Conservation (phyloP, 768 basidiomycete species). For the Lanmaoa rubissima region DNA sequence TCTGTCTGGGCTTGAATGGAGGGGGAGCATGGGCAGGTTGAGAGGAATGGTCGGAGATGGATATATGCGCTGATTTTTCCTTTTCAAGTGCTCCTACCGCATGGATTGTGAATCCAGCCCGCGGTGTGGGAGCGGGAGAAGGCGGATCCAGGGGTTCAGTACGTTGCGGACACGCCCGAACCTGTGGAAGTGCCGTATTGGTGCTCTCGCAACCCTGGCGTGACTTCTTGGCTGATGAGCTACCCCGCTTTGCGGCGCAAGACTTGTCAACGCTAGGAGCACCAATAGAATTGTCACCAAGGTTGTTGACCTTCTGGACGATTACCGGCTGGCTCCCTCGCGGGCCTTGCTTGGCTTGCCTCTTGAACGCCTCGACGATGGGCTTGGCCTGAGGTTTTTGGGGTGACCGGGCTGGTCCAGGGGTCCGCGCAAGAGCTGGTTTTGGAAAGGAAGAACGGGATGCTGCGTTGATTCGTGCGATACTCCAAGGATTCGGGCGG, state of each 20-base stretch:
- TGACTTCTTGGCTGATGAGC: neutral
- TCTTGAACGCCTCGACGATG: constrained; percentile 49
- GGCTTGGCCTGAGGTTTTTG: constrained; percentile 26
- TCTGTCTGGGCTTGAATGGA: neutral
- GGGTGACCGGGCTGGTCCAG: neutral
- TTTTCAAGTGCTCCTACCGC: neutral
- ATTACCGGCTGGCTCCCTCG: neutral
- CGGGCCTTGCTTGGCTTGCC: constrained; percentile 31
- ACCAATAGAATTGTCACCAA: neutral
- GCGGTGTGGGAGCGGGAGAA: neutral
- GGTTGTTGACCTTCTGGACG: neutral
- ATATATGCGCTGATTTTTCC: constrained; percentile 16
- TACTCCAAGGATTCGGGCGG: constrained; percentile 77
- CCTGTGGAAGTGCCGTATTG: neutral
- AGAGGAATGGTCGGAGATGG: neutral
- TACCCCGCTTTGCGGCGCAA: neutral
- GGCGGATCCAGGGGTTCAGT: neutral
- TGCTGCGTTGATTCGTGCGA: constrained; percentile 76
- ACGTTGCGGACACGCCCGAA: neutral
- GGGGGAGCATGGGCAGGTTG: neutral
- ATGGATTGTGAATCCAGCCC: neutral
- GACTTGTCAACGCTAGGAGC: neutral
- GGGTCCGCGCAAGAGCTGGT: neutral
- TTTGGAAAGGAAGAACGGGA: constrained; percentile 35
- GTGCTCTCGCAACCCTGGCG: neutral